Evolutionary conservation across 2,329 filamentous ascomycete genomes (phyloP).

Genomic region (Aspergillus japonicus): DNA sequence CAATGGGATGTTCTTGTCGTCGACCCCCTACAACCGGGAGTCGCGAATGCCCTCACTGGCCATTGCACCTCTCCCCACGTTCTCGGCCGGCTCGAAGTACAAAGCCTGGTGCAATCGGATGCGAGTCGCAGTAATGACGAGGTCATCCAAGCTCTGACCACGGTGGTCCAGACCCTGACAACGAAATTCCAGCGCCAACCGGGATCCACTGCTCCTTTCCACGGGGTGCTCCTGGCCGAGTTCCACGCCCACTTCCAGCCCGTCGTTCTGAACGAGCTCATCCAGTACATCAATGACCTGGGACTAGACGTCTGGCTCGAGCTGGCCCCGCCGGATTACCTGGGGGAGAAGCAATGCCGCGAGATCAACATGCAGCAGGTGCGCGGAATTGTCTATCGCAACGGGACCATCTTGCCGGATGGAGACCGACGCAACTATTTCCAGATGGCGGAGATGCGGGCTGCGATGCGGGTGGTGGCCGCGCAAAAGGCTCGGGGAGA

Average conservation of each 20-base stretch:
- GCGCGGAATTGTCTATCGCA: conserved; percentile 30
- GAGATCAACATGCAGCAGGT: conserved; percentile 26
- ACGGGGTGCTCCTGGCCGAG: conserved; percentile 36
- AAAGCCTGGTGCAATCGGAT: conserved; percentile 5
- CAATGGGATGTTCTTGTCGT: conserved; percentile 38
- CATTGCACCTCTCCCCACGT: conserved; percentile 5
- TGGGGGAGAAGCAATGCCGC: conserved; percentile 23
- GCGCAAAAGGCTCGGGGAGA: conserved; percentile 18
- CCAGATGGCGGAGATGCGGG: conserved; percentile 34
- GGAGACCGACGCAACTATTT: conserved; percentile 36
- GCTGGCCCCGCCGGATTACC: conserved; percentile 31
- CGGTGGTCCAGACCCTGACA: conserved; percentile 1
- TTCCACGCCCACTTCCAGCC: conserved; percentile 29
- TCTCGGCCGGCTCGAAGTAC: conserved; percentile 14
- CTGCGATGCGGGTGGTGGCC: conserved; percentile 16
- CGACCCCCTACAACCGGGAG: conserved; percentile 32
- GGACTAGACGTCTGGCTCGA: conserved; percentile 41
- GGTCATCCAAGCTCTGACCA: conserved; percentile 4
- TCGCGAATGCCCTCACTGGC: conserved; percentile 25
- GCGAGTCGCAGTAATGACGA: conserved; percentile 6
- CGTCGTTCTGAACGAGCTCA: conserved; percentile 27
- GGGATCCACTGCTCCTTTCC: conserved; percentile 23
- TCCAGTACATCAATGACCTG: conserved; percentile 29
- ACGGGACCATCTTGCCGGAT: conserved; percentile 32
- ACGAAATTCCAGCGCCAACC: conserved; percentile 3